phyloP scores from a whole-genome alignment of 352 stramenopile genomes.

The Phytophthora citricola region DNA sequence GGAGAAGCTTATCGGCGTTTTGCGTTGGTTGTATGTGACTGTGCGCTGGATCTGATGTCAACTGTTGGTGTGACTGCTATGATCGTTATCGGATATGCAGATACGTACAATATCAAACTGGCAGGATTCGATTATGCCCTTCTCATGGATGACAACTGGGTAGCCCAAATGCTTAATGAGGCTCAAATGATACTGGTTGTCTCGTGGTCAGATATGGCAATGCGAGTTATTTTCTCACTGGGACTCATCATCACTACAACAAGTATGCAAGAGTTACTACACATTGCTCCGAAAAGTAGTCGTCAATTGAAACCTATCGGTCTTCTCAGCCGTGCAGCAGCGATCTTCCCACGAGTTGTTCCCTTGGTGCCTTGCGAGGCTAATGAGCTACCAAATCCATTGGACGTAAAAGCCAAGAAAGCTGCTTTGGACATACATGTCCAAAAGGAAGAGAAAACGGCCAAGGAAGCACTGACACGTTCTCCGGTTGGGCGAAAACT shows the following conservation, averaged over 20 bases:
- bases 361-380: too few relatives aligned
- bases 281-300: neutral
- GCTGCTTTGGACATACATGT: too few relatives aligned
- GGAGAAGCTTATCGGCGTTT: conserved; percentile 14
- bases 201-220: conserved; percentile 27
- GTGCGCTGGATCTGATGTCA: conserved; percentile 26
- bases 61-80: conserved; percentile 15
- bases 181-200: conserved; percentile 32
- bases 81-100: conserved; percentile 14
- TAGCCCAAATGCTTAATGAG: conserved; percentile 27
- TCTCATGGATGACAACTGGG: conserved; percentile 36
- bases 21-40: conserved; percentile 21
- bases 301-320: too few relatives aligned
- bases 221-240: conserved; percentile 20
- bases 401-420: too few relatives aligned
- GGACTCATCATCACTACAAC: conserved; percentile 19
- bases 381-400: too few relatives aligned
- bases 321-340: too few relatives aligned
- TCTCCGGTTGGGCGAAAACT: neutral
- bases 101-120: conserved; percentile 1
- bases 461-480: too few relatives aligned
- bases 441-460: too few relatives aligned
- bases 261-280: conserved; percentile 7
- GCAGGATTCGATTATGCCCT: conserved; percentile 4
- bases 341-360: too few relatives aligned